Evolutionary conservation across 1,284 basidiomycete species (phyloP).

Genomic region (Coniophora puteana): DNA sequence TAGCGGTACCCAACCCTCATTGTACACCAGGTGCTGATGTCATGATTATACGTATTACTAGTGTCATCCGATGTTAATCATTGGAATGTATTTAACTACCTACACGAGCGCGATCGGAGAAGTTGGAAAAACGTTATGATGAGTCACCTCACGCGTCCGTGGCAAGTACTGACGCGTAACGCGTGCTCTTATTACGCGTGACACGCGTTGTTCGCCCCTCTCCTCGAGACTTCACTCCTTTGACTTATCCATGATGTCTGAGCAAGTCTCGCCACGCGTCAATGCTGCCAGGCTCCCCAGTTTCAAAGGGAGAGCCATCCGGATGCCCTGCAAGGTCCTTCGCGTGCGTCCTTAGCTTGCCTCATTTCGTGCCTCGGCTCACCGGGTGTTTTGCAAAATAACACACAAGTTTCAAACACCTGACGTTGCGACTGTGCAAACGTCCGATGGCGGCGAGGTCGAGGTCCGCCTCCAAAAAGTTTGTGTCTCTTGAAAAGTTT

Average conservation of each 20-base stretch:
- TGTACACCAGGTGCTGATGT: no score
- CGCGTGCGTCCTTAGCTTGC: conserved; percentile 38
- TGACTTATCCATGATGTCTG: conserved; percentile 26
- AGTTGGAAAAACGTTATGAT: no score
- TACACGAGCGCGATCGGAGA: no score
- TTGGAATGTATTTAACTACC: no score
- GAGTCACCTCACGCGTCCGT: no score
- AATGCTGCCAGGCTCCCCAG: conserved; percentile 58
- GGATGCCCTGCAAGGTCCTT: conserved; percentile 69
- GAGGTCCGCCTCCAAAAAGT: conserved; percentile 50
- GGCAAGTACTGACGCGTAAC: no score
- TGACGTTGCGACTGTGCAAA: conserved; percentile 60
- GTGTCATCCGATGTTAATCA: no score
- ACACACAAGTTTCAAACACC: conserved; percentile 29
- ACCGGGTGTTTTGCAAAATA: conserved; percentile 5
- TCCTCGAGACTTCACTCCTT: no score
- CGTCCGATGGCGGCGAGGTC: conserved; percentile 73
- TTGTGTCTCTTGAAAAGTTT: conserved; percentile 17
- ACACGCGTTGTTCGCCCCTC: conserved; percentile 9
- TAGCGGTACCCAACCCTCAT: no score
- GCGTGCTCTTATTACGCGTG: no score
- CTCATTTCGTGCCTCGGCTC: background rate
- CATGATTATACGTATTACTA: no score
- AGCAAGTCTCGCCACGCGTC: conserved; percentile 55
- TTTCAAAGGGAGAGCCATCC: conserved; percentile 59